Base-by-base conservation (phyloP, 805 yeast genomes). In the Cyberlindnera veronae region DNA sequence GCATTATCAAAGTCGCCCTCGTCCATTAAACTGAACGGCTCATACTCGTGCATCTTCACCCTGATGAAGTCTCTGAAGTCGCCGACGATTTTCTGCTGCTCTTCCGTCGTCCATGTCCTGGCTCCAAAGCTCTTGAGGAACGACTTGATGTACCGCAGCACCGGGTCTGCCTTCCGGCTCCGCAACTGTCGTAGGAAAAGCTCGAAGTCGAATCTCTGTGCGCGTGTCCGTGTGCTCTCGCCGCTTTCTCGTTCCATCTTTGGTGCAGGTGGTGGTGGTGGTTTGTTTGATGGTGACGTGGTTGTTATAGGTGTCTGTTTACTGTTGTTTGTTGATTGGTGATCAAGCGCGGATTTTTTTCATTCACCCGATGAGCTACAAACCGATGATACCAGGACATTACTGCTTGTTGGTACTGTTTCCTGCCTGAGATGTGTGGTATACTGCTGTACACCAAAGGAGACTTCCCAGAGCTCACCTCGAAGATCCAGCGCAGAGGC, bases 121-220 rank as follows among this genome's bases (percentile, higher is more conserved):
- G 57, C 53, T 4, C 48, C 48, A 50, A 91, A 93, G 41, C 88
- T 91, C 32, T 71, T 74, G 32, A 95, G 64, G 53, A 93, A 95
- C 2, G 96, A 87, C 52, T 83, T 79, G 29, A 90, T 76, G 56
- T 91, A 93, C 42, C 87, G 75, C 6, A 90, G 89, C 27, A 89
- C 74, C 0, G 98, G 97, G 42, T 87, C 95, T 5, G 98, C 96
- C 39, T 73, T 71, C 48, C 80, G 82, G 38, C 76, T 72, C 44
- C 83, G 80, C 49, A 93, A 71, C 49, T 83, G 85, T 11, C 71
- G 69, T 29, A 89, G 68, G 57, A 93, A 93, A 18, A 72, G 62
- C 57, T 87, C 96, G 60, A 91, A 93, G 59, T 93, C 95, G 62
- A 91, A 90, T 32, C 50, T 49, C 15, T 44, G 42, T 2, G 47